Percentiles rank a stretch among this genome's conserved stretches.
phyloP scores from a whole-genome alignment of 2,329 filamentous ascomycete genomes.

The Exophiala sideris region DNA sequence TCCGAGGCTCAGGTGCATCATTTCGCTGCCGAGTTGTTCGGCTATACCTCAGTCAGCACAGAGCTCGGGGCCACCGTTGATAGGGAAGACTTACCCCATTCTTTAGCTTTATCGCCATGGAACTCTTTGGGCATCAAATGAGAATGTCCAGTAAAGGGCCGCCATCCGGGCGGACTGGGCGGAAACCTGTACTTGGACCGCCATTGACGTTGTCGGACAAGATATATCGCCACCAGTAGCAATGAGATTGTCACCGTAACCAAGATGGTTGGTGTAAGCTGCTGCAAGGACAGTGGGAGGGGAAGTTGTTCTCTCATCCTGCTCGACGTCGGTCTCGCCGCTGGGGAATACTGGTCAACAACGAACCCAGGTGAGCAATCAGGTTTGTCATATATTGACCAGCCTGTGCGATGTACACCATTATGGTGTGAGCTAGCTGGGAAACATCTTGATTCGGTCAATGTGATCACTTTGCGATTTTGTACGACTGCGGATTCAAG shows the following conservation, averaged over 20 bases:
- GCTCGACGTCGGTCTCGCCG: not conserved
- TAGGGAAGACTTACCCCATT: not conserved
- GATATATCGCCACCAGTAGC: not conserved
- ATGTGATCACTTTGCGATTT: too few species aligned
- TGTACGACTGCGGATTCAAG: too few species aligned
- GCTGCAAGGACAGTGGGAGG: not conserved
- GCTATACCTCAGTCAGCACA: not conserved
- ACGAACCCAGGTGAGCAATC: too few species aligned
- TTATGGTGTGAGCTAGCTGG: too few species aligned
- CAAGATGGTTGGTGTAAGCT: not conserved
- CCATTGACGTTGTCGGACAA: not conserved
- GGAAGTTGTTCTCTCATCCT: not conserved
- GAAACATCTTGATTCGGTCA: too few species aligned
- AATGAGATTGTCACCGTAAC: not conserved
- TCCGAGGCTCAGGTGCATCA: not conserved
- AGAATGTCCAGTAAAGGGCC: not conserved
- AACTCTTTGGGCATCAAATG: not conserved
- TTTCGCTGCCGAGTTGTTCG: not conserved
- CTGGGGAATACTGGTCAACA: not conserved
- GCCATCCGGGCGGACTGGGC: not conserved
- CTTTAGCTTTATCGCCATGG: not conserved
- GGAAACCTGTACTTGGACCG: not conserved
- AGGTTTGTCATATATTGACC: too few species aligned
- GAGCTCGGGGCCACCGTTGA: too few species aligned
- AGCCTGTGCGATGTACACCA: too few species aligned